phyloP scores from a whole-genome alignment of 2,329 filamentous ascomycete species.

The Ascochyta fabae region DNA sequence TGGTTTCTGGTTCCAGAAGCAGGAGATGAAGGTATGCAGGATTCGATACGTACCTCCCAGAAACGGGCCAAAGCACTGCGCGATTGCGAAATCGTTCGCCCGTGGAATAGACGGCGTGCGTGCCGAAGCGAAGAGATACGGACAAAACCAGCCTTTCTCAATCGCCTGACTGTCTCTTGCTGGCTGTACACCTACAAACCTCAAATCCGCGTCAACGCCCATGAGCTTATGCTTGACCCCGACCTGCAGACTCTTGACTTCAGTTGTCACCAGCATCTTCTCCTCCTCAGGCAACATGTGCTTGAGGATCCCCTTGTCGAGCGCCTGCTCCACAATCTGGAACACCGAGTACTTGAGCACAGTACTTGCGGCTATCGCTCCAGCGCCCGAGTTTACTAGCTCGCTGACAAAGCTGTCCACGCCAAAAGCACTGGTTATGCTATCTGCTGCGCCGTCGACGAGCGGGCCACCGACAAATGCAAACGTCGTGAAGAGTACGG shows the following conservation, averaged over 20 bases:
- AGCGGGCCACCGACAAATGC: constrained; percentile 45
- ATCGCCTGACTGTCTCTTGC: constrained; percentile 32
- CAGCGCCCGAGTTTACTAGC: constrained; percentile 41
- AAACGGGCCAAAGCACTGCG: constrained; percentile 48
- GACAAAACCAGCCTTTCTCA: constrained; percentile 49
- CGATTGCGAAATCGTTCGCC: constrained; percentile 46
- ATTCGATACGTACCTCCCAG: constrained; percentile 35
- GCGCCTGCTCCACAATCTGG: constrained; percentile 50
- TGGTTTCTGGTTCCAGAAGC: too few species aligned
- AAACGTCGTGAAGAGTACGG: constrained; percentile 48
- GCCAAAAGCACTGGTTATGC: constrained; percentile 40
- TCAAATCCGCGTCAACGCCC: constrained; percentile 49
- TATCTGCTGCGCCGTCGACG: constrained; percentile 39
- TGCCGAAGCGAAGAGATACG: constrained; percentile 46
- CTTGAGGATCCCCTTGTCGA: constrained; percentile 49
- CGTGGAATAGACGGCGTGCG: constrained; percentile 43
- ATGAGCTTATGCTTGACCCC: constrained; percentile 51
- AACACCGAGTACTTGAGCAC: constrained; percentile 46
- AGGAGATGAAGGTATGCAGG: not conserved
- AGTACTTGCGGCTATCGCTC: constrained; percentile 34
- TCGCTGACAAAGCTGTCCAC: constrained; percentile 46
- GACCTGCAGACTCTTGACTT: constrained; percentile 47
- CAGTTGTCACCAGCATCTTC: constrained; percentile 47
- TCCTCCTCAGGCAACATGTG: constrained; percentile 50
- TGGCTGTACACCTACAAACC: constrained; percentile 39